Evolutionary conservation across 208 protist species (phyloP), one percentile per base, ranked within the genome.

Genomic region (Trypanosoma lewisi): DNA sequence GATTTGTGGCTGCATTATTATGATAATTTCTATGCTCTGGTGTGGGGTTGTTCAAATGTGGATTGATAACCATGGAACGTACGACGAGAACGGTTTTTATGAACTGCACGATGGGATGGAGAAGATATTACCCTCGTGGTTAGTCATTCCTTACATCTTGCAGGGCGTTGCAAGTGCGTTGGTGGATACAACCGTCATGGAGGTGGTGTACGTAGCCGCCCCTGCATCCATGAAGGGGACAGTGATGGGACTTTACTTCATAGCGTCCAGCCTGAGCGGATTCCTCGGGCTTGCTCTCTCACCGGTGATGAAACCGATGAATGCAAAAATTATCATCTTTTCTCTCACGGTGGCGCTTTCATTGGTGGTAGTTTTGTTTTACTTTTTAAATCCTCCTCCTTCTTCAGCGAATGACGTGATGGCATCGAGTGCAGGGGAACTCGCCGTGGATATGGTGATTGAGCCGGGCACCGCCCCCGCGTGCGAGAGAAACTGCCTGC

Each of bases 171-270:
- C 83, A 34, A 75, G 80, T 30, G 83, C 80, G 23, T 70, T 85
- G 14, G 83, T 90, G 17, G 83, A 90, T 61, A 75, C 83, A 17
- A 75, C 80, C 1, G 67, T 83, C 37, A 80, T 90, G 83, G 77
- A 90, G 71, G 76, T 79, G 23, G 78, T 80, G 19, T 90, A 85
- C 67, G 61, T 70, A 1, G 71, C 55, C 23, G 80, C 83, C 16
- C 83, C 83, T 0, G 67, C 48, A 48, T 82, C 71, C 33, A 86
- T 87, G 77, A 86, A 85, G 66, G 80, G 80, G 4, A 74, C 75
- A 0, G 78, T 90, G 45, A 84, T 87, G 80, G 83, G 66, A 0
- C 48, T 90, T 9, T 90, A 90, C 70, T 78, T 75, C 70, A 39
- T 87, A 11, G 75, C 83, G 33, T 87, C 80, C 19, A 87, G 80